Conservation (phyloP, 208 protist genomes). For the Acanthamoeba castellanii region DNA sequence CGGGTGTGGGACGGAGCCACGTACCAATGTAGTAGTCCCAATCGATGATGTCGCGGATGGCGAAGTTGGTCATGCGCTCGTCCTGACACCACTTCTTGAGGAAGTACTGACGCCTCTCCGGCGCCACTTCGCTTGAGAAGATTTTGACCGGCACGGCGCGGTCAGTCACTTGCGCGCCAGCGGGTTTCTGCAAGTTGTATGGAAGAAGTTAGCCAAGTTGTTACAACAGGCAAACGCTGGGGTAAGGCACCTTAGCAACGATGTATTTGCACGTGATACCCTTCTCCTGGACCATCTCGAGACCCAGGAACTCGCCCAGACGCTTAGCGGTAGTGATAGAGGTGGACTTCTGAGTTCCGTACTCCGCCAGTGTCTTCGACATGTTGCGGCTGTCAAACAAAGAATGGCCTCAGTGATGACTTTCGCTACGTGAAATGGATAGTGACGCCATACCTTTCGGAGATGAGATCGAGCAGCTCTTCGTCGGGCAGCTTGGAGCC, state of each 20-base stretch:
- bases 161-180: conserved; percentile 96
- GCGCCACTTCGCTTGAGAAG: conserved; percentile 95
- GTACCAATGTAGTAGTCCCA: conserved; percentile 99
- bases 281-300: conserved; percentile 97
- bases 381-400: conserved; percentile 92
- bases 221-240: not conserved
- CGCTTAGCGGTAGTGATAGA: conserved; percentile 97
- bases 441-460: conserved; percentile 91
- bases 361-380: conserved; percentile 96
- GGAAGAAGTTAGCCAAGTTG: not conserved
- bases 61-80: conserved; percentile 84
- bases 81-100: conserved; percentile 96
- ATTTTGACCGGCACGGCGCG: conserved; percentile 98
- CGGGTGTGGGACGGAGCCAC: not conserved
- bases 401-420: not conserved
- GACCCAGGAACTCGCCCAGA: conserved; percentile 98
- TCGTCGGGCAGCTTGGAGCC: conserved; percentile 93
- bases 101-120: conserved; percentile 92
- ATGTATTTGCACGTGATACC: conserved; percentile 98
- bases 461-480: conserved; percentile 98
- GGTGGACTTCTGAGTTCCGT: conserved; percentile 98
- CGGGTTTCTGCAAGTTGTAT: conserved; percentile 89
- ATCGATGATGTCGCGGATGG: conserved; percentile 97
- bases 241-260: conserved; percentile 92
- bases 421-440: not conserved